These are phyloP conservation scores for Jimgerdemannia flammicorona DNA, from an alignment of 192 early-diverging fungal species.

Conservation along the genomic window DNA sequence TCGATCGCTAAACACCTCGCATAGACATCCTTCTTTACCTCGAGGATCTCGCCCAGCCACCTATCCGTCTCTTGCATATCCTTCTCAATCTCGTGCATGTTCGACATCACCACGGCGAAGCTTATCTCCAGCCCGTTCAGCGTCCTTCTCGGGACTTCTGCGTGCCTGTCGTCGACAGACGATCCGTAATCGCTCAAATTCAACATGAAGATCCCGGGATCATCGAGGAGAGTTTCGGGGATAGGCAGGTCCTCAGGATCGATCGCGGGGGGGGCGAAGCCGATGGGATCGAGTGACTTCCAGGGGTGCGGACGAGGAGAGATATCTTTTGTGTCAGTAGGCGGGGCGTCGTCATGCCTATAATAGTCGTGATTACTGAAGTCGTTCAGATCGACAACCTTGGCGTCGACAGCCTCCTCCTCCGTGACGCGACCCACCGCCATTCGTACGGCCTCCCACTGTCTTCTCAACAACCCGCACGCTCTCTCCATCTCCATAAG, in stretches of 20 bases:
- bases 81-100: conserved; percentile 44
- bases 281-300: too few species aligned
- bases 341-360: too few species aligned
- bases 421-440: too few species aligned
- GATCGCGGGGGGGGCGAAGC: too few species aligned
- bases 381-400: too few species aligned
- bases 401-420: too few species aligned
- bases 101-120: conserved; percentile 50
- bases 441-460: too few species aligned
- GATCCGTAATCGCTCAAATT: conserved; percentile 15
- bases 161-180: conserved; percentile 12
- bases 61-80: conserved; percentile 37
- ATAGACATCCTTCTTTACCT: conserved; percentile 43
- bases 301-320: too few species aligned
- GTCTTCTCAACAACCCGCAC: too few species aligned
- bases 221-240: background rate
- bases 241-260: background rate
- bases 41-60: conserved; percentile 29
- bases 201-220: conserved; percentile 9
- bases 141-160: conserved; percentile 10
- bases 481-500: too few species aligned
- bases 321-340: too few species aligned
- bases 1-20: conserved; percentile 38
- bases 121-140: conserved; percentile 45
- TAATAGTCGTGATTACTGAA: too few species aligned